Evolutionary conservation across 2,329 filamentous ascomycete species (phyloP).

Genomic region (Amesomyces nigricolor): DNA sequence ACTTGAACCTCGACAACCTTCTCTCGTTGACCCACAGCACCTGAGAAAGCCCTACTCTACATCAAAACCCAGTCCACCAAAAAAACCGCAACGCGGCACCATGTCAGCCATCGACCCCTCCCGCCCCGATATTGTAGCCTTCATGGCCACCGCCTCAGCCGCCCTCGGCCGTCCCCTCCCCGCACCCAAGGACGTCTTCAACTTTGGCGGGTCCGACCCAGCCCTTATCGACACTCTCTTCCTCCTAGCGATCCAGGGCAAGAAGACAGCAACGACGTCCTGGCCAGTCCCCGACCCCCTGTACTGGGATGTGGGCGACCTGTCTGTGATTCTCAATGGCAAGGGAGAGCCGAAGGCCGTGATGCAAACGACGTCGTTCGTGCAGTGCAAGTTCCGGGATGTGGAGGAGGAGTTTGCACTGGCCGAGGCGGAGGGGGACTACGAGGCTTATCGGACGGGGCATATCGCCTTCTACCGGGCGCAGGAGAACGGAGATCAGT

Average conservation of each 20-base stretch:
- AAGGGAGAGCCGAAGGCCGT: constrained; percentile 23
- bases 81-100: neutral
- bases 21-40: no score
- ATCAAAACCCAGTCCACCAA: neutral
- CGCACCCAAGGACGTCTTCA: constrained; percentile 29
- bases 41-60: no score
- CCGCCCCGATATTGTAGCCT: constrained; percentile 27
- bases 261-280: constrained; percentile 30
- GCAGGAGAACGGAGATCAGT: constrained; percentile 21
- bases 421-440: constrained; percentile 29
- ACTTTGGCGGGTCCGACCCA: constrained; percentile 24
- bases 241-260: constrained; percentile 23
- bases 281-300: constrained; percentile 28
- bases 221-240: constrained; percentile 20
- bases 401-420: constrained; percentile 29
- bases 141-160: constrained; percentile 26
- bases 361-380: constrained; percentile 28
- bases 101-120: constrained; percentile 5
- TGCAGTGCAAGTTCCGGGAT: constrained; percentile 27
- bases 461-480: constrained; percentile 27
- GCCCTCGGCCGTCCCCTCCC: constrained; percentile 20
- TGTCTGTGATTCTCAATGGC: constrained; percentile 29
- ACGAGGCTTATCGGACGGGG: constrained; percentile 25
- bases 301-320: constrained; percentile 28
- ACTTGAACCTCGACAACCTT: no score